Base-by-base conservation (phyloP, 2,329 filamentous ascomycete species). In the Stagonosporopsis rhizophila region DNA sequence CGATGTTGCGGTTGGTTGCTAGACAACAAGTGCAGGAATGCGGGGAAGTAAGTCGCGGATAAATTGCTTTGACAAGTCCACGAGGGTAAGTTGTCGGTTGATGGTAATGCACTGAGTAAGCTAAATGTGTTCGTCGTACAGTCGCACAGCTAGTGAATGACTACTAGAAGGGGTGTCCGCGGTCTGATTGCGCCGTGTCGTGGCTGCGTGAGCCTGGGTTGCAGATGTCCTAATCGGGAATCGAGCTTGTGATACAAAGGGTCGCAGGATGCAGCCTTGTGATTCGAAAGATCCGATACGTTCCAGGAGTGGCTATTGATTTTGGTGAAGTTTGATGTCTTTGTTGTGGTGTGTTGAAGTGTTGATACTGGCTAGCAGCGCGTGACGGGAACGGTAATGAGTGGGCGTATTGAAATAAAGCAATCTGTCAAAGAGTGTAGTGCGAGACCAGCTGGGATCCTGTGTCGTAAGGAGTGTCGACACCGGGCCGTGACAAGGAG, bases 401-500 rank as follows among this genome's bases (percentile, higher is more conserved):
- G 56, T 58, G 49, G 42, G 59, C 25, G 44, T 52, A 52, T 47
- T 44, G 39, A 59, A 67, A 67, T 57, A 64, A 66, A 62, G 52
- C 58, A 56, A 65, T 72, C 69, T 74, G 61, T 72, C 69, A 77
- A 77, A 74, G 74, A 76, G 68, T 58, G 70, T 69, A 63, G 59
- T 59, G 44, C 53, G 61, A 65, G 52, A 60, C 69, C 64, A 69
- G 70, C 68, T 66, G 67, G 39, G 41, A 55, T 30, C 42, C 30
- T 51, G 53, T 69, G 71, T 71, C 69, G 70, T 75, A 76, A 77
- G 64, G 75, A 77, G 74, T 72, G 74, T 58, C 55, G 73, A 76
- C 73, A 71, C 70, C 67, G 62, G 69, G 69, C 61, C 65, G 68
- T 59, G 63, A 68, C 60, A 68, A 65, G 59, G 66, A 67, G 66